These are phyloP conservation scores for Cytospora schulzeri DNA, from an alignment of 2,329 filamentous ascomycete genomes.

Conservation along the genomic window DNA sequence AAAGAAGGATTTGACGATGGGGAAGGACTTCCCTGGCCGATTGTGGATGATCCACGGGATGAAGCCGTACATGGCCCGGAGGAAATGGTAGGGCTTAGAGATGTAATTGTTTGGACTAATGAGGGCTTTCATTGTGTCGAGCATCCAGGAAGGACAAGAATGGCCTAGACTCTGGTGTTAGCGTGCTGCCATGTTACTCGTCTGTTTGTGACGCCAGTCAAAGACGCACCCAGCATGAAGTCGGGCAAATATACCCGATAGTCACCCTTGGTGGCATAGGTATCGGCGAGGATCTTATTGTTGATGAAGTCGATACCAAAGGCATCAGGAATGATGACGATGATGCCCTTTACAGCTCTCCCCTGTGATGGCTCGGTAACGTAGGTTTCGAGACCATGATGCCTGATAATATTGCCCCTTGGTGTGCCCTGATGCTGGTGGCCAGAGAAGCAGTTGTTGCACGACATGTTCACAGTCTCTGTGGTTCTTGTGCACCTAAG, in stretches of 20 bases:
- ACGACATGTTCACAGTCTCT: slow-evolving; percentile 36
- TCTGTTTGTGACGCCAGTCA: not conserved
- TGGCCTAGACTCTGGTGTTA: slow-evolving; percentile 30
- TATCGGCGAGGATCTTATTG: slow-evolving; percentile 54
- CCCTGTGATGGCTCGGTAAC: slow-evolving; percentile 42
- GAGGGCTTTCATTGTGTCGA: slow-evolving; percentile 36
- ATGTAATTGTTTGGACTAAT: slow-evolving; percentile 32
- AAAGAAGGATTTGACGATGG: slow-evolving; percentile 42
- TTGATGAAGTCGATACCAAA: slow-evolving; percentile 60
- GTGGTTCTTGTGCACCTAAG: not conserved
- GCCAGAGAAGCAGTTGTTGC: slow-evolving; percentile 50
- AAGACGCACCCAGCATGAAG: slow-evolving; percentile 48
- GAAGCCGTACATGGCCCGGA: slow-evolving; percentile 32
- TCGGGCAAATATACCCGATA: slow-evolving; percentile 58
- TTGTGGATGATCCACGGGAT: slow-evolving; percentile 40
- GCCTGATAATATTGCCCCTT: slow-evolving; percentile 45
- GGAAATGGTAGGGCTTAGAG: slow-evolving; percentile 36
- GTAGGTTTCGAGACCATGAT: slow-evolving; percentile 54
- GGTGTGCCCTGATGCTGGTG: slow-evolving; percentile 47
- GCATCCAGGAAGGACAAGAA: slow-evolving; percentile 36
- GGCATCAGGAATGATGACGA: slow-evolving; percentile 57
- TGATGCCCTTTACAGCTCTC: slow-evolving; percentile 44
- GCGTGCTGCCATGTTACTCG: not conserved
- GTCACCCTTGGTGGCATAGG: slow-evolving; percentile 52
- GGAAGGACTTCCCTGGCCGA: slow-evolving; percentile 36